Base-by-base conservation (phyloP, 2,329 filamentous ascomycete species). In the Talaromyces sp. region DNA sequence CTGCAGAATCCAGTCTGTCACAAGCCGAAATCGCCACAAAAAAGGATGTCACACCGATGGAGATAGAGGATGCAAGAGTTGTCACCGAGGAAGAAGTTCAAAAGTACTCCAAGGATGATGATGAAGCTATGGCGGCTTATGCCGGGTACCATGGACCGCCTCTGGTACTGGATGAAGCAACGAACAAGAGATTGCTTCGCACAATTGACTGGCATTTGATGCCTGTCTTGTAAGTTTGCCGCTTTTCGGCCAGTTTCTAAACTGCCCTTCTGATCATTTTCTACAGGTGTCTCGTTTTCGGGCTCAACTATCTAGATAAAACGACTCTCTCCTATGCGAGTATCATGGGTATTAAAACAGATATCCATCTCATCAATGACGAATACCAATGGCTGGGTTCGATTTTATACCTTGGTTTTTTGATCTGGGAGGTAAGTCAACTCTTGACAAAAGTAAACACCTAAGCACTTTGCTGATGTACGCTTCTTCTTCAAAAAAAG, bases 121-220 rank as follows among this genome's bases (percentile, higher is more conserved):
- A 86, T 68, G 83, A 85, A 63, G 84, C 84, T 19, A 79, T 86
- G 80, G 84, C 85, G 69, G 84, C 83, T 3, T 84, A 85, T 69
- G 77, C 76, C 37, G 66, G 70, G 19, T 72, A 77, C 62, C 73
- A 80, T 3, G 83, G 83, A 45, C 76, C 84, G 67, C 73, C 81
- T 3, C 73, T 85, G 19, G 77, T 82, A 37, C 73, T 86, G 59
- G 83, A 82, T 60, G 82, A 82, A 68, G 84, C 81, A 50, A 84
- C 82, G 37, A 86, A 84, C 68, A 83, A 80, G 68, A 76, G 83
- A 31, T 71, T 89, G 33, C 71, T 88, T 17, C 75, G 81, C 31
- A 83, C 79, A 66, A 87, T 89, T 66, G 86, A 89, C 72, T 82
- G 78, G 80, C 83, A 85, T 70, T 72, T 86, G 61, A 83, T 86